Evolutionary conservation across 2,329 filamentous ascomycete species (phyloP), one percentile per base, ranked within the genome.

Genomic region (Fusarium scirpi): DNA sequence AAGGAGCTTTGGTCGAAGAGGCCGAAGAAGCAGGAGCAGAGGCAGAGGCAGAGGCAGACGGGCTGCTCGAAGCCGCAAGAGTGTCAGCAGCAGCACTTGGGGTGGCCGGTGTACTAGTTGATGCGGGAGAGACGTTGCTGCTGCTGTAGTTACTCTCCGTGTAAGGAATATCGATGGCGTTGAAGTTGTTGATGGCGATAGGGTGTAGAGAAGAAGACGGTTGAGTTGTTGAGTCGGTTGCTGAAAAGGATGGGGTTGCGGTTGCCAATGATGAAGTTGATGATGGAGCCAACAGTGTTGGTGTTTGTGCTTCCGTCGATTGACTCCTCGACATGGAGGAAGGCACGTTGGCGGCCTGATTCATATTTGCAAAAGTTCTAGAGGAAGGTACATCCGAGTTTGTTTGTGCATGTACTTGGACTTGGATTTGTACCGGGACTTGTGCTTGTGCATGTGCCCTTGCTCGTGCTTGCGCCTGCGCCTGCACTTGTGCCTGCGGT

Each of bases 41-140:
- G 43, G 52, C 38, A 64, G 58, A 56, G 24, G 24, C 24, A 24
- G 24, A 24, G 49, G 52, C 44, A 49, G 48, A 62, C 29, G 57
- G 45, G 56, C 30, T 71, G n/a, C 45, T 48, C 24, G 49, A 53
- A 40, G 58, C 38, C 44, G 46, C 41, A 45, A 54, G 24, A 25
- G 54, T 44, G 24, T 40, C 20, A 56, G 54, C 52, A 30, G 44
- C 57, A 29, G 29, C 49, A 32, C 64, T 53, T 38, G 69, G 69
- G 38, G 69, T 72, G 32, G 53, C 69, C 15, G 69, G 59, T 27
- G 64, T 63, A 40, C 69, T 67, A 24, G 66, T 66, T 29, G 69
- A 71, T 22, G 61, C 49, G 24, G 61, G 61, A 63, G 69, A 71
- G 44, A 69, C 62, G 29, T 69, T 71, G 27, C 69, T 70, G 40